Conservation (phyloP, 2,329 filamentous ascomycete genomes). For the Cryphonectria nitschkei region DNA sequence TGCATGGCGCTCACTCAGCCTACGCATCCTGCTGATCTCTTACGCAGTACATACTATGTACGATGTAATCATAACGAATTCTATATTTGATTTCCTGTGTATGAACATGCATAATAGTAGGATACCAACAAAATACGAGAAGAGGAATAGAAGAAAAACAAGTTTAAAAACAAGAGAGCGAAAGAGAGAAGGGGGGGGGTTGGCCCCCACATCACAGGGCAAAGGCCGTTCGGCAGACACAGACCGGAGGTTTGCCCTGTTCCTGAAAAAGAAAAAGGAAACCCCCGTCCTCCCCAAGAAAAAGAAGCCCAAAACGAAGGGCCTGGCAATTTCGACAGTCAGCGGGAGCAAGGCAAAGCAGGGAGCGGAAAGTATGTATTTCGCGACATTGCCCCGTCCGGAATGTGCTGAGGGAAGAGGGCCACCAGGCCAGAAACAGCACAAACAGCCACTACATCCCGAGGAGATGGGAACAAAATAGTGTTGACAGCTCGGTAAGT, state of each 20-base stretch:
- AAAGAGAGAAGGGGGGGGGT: background rate
- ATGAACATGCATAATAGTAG: background rate
- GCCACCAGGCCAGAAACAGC: background rate
- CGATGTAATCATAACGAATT: background rate
- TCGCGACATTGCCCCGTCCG: conserved; percentile 4
- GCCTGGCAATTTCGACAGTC: background rate
- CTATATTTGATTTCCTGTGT: background rate
- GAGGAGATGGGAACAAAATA: background rate
- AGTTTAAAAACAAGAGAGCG: background rate
- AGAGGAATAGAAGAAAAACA: no score
- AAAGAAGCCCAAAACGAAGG: background rate
- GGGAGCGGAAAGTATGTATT: conserved; percentile 1
- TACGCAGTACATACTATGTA: background rate
- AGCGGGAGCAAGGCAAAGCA: background rate
- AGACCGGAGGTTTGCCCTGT: conserved; percentile 9
- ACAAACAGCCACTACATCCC: background rate
- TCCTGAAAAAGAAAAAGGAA: background rate
- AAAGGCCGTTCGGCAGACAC: conserved; percentile 4
- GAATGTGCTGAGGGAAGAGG: conserved; percentile 1
- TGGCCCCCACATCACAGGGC: background rate
- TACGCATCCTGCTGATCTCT: background rate
- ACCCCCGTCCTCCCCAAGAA: no score
- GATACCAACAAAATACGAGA: no score
- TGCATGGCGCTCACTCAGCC: background rate
- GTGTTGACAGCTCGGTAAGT: conserved; percentile 6